Conservation (phyloP, 164 flowering plant species). For the grape (Vitis vinifera) region DNA sequence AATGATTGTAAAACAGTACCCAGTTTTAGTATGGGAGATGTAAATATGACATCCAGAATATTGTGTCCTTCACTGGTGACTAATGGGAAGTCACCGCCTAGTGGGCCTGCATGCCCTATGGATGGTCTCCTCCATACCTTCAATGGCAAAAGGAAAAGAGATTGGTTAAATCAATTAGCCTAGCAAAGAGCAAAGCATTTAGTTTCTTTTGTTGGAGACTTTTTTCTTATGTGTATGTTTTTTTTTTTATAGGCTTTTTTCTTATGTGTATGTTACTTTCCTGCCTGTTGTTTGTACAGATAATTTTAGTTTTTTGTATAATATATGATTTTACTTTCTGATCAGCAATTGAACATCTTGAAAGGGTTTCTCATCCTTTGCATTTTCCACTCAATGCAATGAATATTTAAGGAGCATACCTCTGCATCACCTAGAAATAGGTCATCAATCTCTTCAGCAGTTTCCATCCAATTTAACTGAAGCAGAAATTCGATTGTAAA, state of each 20-base stretch:
- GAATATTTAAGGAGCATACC: slow-evolving; percentile 32
- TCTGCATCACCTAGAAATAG: slow-evolving; percentile 73
- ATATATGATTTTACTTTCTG: no score
- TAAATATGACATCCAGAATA: slow-evolving; percentile 70
- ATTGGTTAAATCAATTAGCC: not conserved
- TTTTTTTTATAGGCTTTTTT: no score
- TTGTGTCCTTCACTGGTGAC: slow-evolving; percentile 66
- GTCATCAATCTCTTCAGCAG: slow-evolving; percentile 79
- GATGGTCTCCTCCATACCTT: slow-evolving; percentile 79
- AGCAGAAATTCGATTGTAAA: slow-evolving; percentile 8
- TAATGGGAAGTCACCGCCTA: slow-evolving; percentile 69
- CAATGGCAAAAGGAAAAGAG: slow-evolving; percentile 3
- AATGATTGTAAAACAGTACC: slow-evolving; percentile 28
- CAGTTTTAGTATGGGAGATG: slow-evolving; percentile 61
- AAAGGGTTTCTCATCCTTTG: no score
- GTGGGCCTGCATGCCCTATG: slow-evolving; percentile 55
- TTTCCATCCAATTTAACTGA: slow-evolving; percentile 67
- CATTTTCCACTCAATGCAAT: no score
- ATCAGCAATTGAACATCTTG: not conserved
- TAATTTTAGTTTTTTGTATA: no score
- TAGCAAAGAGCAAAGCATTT: no score
- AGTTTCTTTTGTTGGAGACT: no score
- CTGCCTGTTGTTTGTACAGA: no score
- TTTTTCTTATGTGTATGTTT: no score
- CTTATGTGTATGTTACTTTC: no score